Percentiles rank a stretch among this genome's conserved stretches.
phyloP scores from a whole-genome alignment of 2,329 filamentous ascomycete genomes.

The Biscogniauxia marginata region DNA sequence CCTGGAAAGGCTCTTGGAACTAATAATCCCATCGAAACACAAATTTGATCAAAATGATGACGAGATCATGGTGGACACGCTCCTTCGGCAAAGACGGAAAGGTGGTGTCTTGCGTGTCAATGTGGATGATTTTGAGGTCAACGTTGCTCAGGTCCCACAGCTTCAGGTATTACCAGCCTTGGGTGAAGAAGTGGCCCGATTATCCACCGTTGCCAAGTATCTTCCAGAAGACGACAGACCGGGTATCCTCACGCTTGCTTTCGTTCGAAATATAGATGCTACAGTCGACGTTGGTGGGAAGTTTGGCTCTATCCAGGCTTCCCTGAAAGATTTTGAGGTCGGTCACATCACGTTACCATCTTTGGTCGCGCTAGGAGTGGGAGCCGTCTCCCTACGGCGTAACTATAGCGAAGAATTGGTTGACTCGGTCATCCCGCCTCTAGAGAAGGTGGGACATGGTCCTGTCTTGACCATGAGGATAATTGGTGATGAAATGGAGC shows the following conservation, averaged over 20 bases:
- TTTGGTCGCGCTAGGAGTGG: conserved; percentile 74
- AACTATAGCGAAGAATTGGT: conserved; percentile 72
- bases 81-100: conserved; percentile 82
- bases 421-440: conserved; percentile 43
- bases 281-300: conserved; percentile 64
- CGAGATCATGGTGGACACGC: conserved; percentile 90
- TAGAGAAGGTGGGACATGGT: conserved; percentile 24
- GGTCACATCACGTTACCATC: conserved; percentile 84
- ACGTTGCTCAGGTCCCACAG: conserved; percentile 62
- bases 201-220: conserved; percentile 90
- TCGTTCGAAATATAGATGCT: conserved; percentile 62
- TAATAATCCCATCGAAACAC: conserved; percentile 89
- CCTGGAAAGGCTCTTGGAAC: conserved; percentile 74
- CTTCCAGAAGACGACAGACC: conserved; percentile 93
- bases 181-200: conserved; percentile 73
- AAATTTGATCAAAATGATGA: conserved; percentile 84
- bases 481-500: conserved; percentile 92
- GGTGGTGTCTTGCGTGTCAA: conserved; percentile 76
- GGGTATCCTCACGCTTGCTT: conserved; percentile 73
- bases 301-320: conserved; percentile 63
- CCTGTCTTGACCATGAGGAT: conserved; percentile 82
- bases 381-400: conserved; percentile 58
- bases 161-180: conserved; percentile 68
- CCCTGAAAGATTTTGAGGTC: conserved; percentile 63
- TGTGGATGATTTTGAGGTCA: conserved; percentile 62